Conservation (phyloP, 305 asterid genomes). For the Plantago rigida region DNA sequence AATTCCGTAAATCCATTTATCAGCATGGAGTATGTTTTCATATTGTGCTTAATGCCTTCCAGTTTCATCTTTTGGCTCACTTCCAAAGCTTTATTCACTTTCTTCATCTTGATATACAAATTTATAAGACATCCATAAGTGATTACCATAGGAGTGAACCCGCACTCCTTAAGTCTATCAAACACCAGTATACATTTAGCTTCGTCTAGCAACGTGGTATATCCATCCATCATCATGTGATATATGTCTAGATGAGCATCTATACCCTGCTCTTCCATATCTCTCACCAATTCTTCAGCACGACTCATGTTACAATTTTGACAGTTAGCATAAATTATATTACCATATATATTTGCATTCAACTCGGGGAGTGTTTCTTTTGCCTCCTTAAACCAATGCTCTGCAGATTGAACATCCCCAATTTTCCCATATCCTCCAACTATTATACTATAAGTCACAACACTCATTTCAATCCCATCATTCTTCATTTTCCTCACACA, state of each 20-base stretch:
- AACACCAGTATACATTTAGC: slow-evolving; percentile 74
- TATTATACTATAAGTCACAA: slow-evolving; percentile 84
- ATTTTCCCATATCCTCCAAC: slow-evolving; percentile 82
- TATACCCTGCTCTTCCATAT: slow-evolving; percentile 91
- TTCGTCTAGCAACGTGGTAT: slow-evolving; percentile 62
- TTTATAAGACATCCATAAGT: slow-evolving; percentile 90
- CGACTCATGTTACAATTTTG: slow-evolving; percentile 59
- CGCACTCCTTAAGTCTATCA: slow-evolving; percentile 84
- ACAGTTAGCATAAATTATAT: slow-evolving; percentile 75
- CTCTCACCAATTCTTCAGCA: slow-evolving; percentile 87
- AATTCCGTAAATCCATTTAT: slow-evolving; percentile 73
- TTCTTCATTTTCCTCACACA: slow-evolving; percentile 82
- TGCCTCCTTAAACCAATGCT: slow-evolving; percentile 86
- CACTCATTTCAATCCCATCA: slow-evolving; percentile 78
- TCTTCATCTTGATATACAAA: slow-evolving; percentile 72
- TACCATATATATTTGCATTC: slow-evolving; percentile 83
- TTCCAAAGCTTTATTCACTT: slow-evolving; percentile 80
- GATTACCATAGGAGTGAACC: slow-evolving; percentile 70
- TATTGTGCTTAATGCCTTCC: slow-evolving; percentile 70
- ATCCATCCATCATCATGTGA: slow-evolving; percentile 98
- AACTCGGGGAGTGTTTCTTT: slow-evolving; percentile 52
- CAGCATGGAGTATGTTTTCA: slow-evolving; percentile 95
- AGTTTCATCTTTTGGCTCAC: slow-evolving; percentile 65
- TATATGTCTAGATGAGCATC: slow-evolving; percentile 85
- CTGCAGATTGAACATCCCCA: slow-evolving; percentile 75